phyloP scores from a whole-genome alignment of 257 asterid genomes.

The Linderniella brevidens region DNA sequence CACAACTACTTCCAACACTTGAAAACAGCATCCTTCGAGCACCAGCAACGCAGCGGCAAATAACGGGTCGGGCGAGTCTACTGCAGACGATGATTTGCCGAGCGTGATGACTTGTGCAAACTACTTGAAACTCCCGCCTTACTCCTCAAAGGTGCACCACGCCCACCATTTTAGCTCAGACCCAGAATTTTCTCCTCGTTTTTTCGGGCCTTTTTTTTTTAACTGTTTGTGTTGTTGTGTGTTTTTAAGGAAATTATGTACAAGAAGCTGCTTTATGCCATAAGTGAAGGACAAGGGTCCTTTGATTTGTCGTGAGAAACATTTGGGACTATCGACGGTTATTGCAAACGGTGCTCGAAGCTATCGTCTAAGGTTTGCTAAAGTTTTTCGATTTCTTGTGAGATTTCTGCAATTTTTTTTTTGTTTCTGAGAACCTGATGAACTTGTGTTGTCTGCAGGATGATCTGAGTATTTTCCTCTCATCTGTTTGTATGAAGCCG shows the following conservation, averaged over 20 bases:
- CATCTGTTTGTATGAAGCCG: too few species aligned
- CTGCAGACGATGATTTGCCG: slow-evolving; percentile 69
- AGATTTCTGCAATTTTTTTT: too few species aligned
- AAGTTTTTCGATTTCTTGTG: too few species aligned
- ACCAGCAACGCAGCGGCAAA: slow-evolving; percentile 20
- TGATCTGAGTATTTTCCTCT: too few species aligned
- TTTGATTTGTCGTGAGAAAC: slow-evolving; percentile 71
- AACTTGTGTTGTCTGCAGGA: too few species aligned
- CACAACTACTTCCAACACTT: not conserved
- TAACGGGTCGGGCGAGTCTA: slow-evolving; percentile 54
- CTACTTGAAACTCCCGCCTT: slow-evolving; percentile 97
- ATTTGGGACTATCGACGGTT: too few species aligned
- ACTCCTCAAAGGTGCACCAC: slow-evolving; percentile 65
- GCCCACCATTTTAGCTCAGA: not conserved
- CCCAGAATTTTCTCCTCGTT: not conserved
- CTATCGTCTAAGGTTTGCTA: too few species aligned
- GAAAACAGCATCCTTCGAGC: slow-evolving; percentile 72
- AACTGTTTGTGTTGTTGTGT: not conserved
- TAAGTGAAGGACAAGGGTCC: slow-evolving; percentile 93
- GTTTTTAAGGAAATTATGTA: slow-evolving; percentile 64
- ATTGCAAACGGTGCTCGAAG: too few species aligned
- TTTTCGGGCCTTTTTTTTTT: not conserved
- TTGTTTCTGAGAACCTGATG: too few species aligned
- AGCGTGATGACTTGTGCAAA: slow-evolving; percentile 99
- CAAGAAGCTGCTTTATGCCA: slow-evolving; percentile 80